Conservation (phyloP, 805 yeast species). For the Yarrowia sp. region DNA sequence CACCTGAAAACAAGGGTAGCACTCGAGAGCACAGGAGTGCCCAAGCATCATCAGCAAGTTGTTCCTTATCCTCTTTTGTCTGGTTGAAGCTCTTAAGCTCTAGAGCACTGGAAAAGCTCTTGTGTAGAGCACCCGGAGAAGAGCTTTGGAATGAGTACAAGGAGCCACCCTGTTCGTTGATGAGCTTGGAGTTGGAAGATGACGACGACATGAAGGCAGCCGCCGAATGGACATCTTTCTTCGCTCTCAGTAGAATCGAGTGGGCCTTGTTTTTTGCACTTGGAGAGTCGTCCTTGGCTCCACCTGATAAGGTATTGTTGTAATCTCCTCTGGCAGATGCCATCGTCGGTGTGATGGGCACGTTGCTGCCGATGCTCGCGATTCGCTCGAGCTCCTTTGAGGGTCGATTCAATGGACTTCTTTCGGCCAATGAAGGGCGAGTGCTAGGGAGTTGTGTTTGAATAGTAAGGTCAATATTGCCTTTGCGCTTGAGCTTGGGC, state of each 20-base stretch:
- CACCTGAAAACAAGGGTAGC: slow-evolving; percentile 49
- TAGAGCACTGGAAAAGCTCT: slow-evolving; percentile 32
- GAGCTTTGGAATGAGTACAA: slow-evolving; percentile 43
- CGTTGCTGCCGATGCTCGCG: slow-evolving; percentile 36
- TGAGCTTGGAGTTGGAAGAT: slow-evolving; percentile 43
- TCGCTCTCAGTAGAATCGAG: slow-evolving; percentile 40
- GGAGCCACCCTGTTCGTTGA: slow-evolving; percentile 41
- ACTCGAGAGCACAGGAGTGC: slow-evolving; percentile 43
- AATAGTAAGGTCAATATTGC: slow-evolving; percentile 32
- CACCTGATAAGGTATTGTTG: not conserved
- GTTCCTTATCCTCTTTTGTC: slow-evolving; percentile 37
- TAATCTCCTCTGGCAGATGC: slow-evolving; percentile 15
- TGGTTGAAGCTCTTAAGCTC: slow-evolving; percentile 33
- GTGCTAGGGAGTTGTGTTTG: slow-evolving; percentile 33
- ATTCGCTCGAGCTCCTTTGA: slow-evolving; percentile 40
- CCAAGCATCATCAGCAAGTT: slow-evolving; percentile 50
- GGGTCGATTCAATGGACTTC: slow-evolving; percentile 37
- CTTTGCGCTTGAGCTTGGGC: slow-evolving; percentile 22
- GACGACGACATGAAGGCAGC: slow-evolving; percentile 42
- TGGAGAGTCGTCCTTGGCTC: slow-evolving; percentile 27
- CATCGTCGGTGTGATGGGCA: slow-evolving; percentile 25
- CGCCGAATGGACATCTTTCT: slow-evolving; percentile 40
- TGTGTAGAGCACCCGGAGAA: slow-evolving; percentile 37
- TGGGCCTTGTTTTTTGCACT: slow-evolving; percentile 34
- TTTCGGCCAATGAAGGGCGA: slow-evolving; percentile 33